Conservation (phyloP, 2,329 filamentous ascomycete genomes). For the Aspergillus amoenus region DNA sequence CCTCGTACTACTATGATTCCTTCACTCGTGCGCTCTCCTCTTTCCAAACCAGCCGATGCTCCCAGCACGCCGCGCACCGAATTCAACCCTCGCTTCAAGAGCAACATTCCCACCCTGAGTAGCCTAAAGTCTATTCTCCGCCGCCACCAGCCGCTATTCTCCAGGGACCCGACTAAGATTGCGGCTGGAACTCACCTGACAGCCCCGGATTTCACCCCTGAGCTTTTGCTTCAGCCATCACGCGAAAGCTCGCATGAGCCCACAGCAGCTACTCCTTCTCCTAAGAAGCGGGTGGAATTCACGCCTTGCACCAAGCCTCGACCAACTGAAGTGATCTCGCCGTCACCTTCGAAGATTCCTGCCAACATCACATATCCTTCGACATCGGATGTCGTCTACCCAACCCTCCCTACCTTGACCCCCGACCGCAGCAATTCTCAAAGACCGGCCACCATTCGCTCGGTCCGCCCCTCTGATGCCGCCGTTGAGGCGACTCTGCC, state of each 20-base stretch:
- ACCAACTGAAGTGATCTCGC: slow-evolving; percentile 31
- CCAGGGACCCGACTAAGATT: slow-evolving; percentile 57
- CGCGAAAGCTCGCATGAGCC: slow-evolving; percentile 27
- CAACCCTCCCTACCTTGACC: slow-evolving; percentile 38
- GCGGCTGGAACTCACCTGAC: slow-evolving; percentile 58
- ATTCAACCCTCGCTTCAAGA: slow-evolving; percentile 47
- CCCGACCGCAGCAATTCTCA: slow-evolving; percentile 24
- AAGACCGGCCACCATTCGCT: slow-evolving; percentile 39
- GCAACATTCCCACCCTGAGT: slow-evolving; percentile 51
- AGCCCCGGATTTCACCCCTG: slow-evolving; percentile 43
- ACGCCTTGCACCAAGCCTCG: slow-evolving; percentile 65
- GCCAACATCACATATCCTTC: slow-evolving; percentile 21
- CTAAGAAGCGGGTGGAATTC: slow-evolving; percentile 80
- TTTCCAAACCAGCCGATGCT: slow-evolving; percentile 51
- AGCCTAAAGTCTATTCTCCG: slow-evolving; percentile 64
- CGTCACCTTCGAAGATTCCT: slow-evolving; percentile 43
- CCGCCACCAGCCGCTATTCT: slow-evolving; percentile 59
- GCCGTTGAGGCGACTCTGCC: slow-evolving; percentile 23
- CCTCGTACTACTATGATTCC: slow-evolving; percentile 56
- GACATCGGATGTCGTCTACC: slow-evolving; percentile 35
- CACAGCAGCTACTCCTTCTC: slow-evolving; percentile 62
- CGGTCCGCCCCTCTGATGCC: slow-evolving; percentile 36
- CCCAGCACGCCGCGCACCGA: slow-evolving; percentile 47
- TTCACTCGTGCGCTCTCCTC: slow-evolving; percentile 52
- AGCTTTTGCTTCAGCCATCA: slow-evolving; percentile 49